Conservation (phyloP, 2,329 filamentous ascomycete genomes). For the Botryotinia calthae region DNA sequence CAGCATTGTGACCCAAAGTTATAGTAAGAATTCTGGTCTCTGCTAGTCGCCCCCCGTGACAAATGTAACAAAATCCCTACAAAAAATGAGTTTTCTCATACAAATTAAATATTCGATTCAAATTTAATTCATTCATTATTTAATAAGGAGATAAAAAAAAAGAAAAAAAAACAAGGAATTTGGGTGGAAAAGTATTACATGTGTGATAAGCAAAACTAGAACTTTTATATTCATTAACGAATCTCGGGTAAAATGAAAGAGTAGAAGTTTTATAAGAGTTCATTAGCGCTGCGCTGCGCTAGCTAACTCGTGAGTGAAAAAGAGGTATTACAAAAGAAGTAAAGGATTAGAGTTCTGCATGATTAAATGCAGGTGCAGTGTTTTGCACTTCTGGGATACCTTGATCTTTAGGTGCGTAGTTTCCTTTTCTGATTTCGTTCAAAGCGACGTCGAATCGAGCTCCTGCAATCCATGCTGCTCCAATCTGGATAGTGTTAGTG, state of each 20-base stretch:
- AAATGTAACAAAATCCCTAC: no score
- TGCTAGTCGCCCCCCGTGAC: no score
- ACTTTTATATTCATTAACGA: slow-evolving; percentile 4
- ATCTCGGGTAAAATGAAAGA: slow-evolving; percentile 20
- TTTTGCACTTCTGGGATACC: slow-evolving; percentile 30
- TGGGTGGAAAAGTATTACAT: no score
- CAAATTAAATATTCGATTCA: no score
- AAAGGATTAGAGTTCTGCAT: slow-evolving; percentile 31
- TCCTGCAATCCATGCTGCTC: slow-evolving; percentile 73
- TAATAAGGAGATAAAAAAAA: no score
- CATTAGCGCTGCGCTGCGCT: neutral
- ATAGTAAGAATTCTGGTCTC: no score
- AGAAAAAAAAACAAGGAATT: no score
- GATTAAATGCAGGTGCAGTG: slow-evolving; percentile 35
- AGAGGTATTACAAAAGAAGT: neutral
- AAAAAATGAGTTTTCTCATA: no score
- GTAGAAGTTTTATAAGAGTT: slow-evolving; percentile 3
- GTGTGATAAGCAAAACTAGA: no score
- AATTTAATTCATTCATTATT: no score
- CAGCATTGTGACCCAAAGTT: neutral
- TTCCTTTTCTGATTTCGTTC: slow-evolving; percentile 49
- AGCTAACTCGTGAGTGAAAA: neutral
- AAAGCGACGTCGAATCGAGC: slow-evolving; percentile 76
- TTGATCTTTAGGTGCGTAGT: slow-evolving; percentile 40
- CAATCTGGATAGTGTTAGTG: slow-evolving; percentile 55